phyloP scores from a whole-genome alignment of 192 early-diverging fungal species.

The Backusella mclennaniae region DNA sequence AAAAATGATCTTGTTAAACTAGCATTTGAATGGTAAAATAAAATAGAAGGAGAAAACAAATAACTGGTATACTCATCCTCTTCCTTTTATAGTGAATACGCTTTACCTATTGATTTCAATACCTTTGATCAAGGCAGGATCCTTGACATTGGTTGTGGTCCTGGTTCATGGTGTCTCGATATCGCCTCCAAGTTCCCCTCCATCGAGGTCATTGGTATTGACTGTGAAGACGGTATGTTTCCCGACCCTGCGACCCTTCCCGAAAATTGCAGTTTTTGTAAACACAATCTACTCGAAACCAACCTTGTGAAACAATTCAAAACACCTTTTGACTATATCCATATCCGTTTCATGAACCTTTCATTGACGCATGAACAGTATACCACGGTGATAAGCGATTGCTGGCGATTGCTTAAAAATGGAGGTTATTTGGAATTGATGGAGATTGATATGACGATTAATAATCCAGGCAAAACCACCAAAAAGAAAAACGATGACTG shows the following conservation, averaged over 20 bases:
- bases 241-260: slow-evolving; percentile 13
- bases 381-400: slow-evolving; percentile 17
- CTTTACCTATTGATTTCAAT: slow-evolving; percentile 17
- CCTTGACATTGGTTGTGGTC: slow-evolving; percentile 24
- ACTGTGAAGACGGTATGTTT: slow-evolving; percentile 21
- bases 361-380: slow-evolving; percentile 29
- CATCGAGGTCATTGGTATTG: slow-evolving; percentile 13
- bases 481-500: slow-evolving; percentile 17
- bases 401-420: slow-evolving; percentile 24
- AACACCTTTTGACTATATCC: slow-evolving; percentile 25
- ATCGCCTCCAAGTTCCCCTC: slow-evolving; percentile 10
- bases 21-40: slow-evolving; percentile 25
- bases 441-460: slow-evolving; percentile 28
- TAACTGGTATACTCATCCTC: too few species aligned
- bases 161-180: slow-evolving; percentile 28
- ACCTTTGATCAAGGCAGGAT: slow-evolving; percentile 1
- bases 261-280: slow-evolving; percentile 7
- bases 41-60: too few species aligned
- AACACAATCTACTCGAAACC: slow-evolving; percentile 17
- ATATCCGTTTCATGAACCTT: slow-evolving; percentile 31
- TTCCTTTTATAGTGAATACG: slow-evolving; percentile 16
- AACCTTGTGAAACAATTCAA: not conserved
- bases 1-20: slow-evolving; percentile 30
- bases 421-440: slow-evolving; percentile 35
- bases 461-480: slow-evolving; percentile 15